Base-by-base conservation (phyloP, 768 basidiomycete species). In the Lentinula sp. region DNA sequence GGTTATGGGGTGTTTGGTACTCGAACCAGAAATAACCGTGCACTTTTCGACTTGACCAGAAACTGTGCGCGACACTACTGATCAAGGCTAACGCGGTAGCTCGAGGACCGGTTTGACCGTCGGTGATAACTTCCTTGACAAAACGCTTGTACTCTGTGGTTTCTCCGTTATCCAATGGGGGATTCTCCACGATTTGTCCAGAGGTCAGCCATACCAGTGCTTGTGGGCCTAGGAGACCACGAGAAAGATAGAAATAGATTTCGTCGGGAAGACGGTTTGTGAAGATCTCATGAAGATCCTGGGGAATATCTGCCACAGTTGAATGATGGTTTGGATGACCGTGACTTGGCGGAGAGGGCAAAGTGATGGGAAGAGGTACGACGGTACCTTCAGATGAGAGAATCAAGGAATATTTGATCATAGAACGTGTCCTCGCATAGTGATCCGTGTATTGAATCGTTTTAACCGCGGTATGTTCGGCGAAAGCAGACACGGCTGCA, bases 51-150 rank as follows among this genome's bases (percentile, higher is more conserved):
- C 82, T 85, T 52, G 80, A 76, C 96, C 97, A 99, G 67, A 88
- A 91, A 13, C 74, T 79, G 73, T 97, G 85, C 37, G 84, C 74
- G 16, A 89, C 90, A 68, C 85, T 88, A 69, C 88, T 90, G 53
- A 98, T 80, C 56, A 99, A 81, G 42, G 95, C 95, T 32, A 99
- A 80, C 23, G 94, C 80, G 16, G 93, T 95, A 58, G 93, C 94
- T 18, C 97, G 84, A 34, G 97, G 97, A 0, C 93, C 91, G 13
- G 94, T 97, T 70, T 89, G 87, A 5, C 93, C 93, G 66, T 98
- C 96, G 1, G 95, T 98, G 60, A 98, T 89, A 37, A 94, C 90
- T 73, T 98, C 95, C 77, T 95, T 95, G 64, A 98, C 84, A 71
- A 96, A 99, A 21, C 95, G 85, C 67, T 86, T 88, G 71, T 97